Percentiles rank a stretch among this genome's conserved stretches.
These are phyloP conservation scores for Solanum paucissectum DNA, from an alignment of 257 asterid genomes.

Conservation along the genomic window DNA sequence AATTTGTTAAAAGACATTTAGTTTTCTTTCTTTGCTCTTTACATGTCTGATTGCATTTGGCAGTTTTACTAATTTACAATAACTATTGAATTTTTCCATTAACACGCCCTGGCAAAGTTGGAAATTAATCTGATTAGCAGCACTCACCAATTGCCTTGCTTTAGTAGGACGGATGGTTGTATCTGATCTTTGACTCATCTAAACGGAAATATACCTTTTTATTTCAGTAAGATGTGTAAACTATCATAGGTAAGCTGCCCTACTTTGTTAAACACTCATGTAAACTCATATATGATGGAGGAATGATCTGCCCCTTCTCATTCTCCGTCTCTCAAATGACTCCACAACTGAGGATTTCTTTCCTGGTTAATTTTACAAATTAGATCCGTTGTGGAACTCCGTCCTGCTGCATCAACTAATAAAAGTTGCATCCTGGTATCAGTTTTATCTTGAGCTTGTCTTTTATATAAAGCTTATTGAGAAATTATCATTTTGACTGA, in stretches of 20 bases:
- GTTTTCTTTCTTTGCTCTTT: neutral
- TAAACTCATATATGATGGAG: neutral
- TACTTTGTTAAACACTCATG: neutral
- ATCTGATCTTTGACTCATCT: neutral
- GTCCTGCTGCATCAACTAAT: neutral
- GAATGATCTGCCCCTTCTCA: neutral
- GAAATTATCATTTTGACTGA: neutral
- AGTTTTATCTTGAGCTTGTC: neutral
- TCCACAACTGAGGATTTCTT: neutral
- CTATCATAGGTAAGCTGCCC: neutral
- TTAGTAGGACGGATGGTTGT: neutral
- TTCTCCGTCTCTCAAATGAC: neutral
- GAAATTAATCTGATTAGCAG: neutral
- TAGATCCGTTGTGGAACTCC: neutral
- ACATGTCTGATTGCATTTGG: neutral
- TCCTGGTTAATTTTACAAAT: neutral
- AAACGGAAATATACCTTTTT: neutral
- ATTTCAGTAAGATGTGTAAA: neutral
- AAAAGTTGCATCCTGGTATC: neutral
- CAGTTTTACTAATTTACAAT: neutral
- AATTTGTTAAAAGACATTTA: neutral
- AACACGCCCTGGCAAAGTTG: neutral
- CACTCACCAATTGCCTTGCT: neutral
- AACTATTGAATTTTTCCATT: neutral
- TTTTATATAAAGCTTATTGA: neutral